A percentile compares a stretch with the other conserved stretches of the same genome.
Conservation (phyloP, 2,329 filamentous ascomycete species). For the Phialemoniopsis sp. region DNA sequence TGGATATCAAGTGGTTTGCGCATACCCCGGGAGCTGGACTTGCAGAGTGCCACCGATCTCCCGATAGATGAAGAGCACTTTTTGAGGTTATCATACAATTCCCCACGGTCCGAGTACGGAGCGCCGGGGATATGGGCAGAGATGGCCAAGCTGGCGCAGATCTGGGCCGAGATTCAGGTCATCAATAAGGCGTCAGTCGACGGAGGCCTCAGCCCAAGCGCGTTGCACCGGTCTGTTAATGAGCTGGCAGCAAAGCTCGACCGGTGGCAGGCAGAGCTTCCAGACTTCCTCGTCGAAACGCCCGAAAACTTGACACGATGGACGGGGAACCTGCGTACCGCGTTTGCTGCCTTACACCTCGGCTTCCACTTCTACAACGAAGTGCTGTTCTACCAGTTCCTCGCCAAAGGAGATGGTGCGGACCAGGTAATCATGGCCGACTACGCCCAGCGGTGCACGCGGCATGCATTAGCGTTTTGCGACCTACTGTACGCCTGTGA, state of each 20-base stretch:
- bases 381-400: constrained; percentile 42
- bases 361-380: constrained; percentile 41
- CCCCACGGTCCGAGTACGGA: not conserved
- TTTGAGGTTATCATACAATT: constrained; percentile 13
- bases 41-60: constrained; percentile 15
- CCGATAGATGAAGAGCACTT: constrained; percentile 31
- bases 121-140: constrained; percentile 4
- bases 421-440: constrained; percentile 17
- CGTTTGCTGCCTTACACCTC: constrained; percentile 38
- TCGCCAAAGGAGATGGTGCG: constrained; percentile 19
- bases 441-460: constrained; percentile 29
- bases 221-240: constrained; percentile 20
- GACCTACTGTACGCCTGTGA: constrained; percentile 32
- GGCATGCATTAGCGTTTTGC: constrained; percentile 31
- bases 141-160: constrained; percentile 19
- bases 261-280: constrained; percentile 27
- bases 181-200: constrained; percentile 18
- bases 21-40: constrained; percentile 23
- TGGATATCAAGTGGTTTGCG: constrained; percentile 30
- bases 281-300: constrained; percentile 27
- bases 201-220: constrained; percentile 13
- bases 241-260: constrained; percentile 25
- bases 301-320: constrained; percentile 30
- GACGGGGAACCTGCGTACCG: constrained; percentile 31
- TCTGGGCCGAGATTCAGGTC: constrained; percentile 34